phyloP scores from a whole-genome alignment of 1,139 yeast genomes.

The Taphrina sp. region DNA sequence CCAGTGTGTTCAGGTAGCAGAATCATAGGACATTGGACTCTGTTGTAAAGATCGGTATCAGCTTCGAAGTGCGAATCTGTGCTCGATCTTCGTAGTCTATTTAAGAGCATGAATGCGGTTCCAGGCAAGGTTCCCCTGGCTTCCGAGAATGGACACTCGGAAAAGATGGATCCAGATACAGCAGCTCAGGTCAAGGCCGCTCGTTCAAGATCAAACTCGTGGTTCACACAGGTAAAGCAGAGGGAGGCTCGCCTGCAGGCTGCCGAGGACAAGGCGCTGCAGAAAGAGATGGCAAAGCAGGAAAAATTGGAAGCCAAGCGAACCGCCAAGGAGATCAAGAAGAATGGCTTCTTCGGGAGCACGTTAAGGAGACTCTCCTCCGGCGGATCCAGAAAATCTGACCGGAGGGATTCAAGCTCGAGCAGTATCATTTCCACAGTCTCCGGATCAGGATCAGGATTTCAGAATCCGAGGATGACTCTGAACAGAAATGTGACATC shows the following conservation, averaged over 20 bases:
- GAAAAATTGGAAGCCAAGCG: constrained; percentile 9
- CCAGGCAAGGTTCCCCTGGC: no score
- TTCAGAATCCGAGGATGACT: constrained; percentile 13
- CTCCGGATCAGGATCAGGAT: not conserved
- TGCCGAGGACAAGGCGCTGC: constrained; percentile 23
- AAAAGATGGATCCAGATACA: not conserved
- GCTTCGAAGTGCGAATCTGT: no score
- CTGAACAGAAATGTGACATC: constrained; percentile 20
- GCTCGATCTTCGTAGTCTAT: no score
- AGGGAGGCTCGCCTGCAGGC: constrained; percentile 28
- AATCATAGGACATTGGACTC: no score
- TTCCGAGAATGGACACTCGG: not conserved
- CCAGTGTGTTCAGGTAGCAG: no score
- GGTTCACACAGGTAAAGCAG: constrained; percentile 25
- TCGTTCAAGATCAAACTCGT: constrained; percentile 25
- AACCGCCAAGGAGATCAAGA: constrained; percentile 12
- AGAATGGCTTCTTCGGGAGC: constrained; percentile 7
- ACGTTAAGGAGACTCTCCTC: constrained; percentile 18
- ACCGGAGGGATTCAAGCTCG: not conserved
- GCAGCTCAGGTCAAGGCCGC: constrained; percentile 14
- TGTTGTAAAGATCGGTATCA: no score
- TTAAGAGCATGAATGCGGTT: no score
- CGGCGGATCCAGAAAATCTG: constrained; percentile 7
- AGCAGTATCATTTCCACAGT: constrained; percentile 2
- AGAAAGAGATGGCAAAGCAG: constrained; percentile 3